Percentiles rank a stretch among this genome's conserved stretches.
Evolutionary conservation across 2,329 filamentous ascomycete genomes (phyloP).

Genomic region (Aspergillus brasiliensis): DNA sequence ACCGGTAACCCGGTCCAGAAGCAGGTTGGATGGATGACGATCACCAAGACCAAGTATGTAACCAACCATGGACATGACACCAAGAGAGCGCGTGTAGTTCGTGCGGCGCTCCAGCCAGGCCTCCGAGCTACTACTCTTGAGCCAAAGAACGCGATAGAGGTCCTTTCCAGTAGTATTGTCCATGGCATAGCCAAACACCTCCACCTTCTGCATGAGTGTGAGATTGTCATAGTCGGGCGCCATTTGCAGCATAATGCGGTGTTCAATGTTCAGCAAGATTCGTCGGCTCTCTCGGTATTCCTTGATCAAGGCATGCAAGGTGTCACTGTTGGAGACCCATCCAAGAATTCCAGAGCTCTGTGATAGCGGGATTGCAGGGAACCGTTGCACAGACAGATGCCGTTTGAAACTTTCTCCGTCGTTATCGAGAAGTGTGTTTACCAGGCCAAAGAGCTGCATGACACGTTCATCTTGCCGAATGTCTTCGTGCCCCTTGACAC

Average conservation of each 20-base stretch:
- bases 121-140: conserved; percentile 98
- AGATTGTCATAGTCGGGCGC: conserved; percentile 98
- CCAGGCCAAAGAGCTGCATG: conserved; percentile 98
- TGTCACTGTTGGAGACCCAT: conserved; percentile 98
- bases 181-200: conserved; percentile 97
- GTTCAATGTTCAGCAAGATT: conserved; percentile 98
- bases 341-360: conserved; percentile 94
- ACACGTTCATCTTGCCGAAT: conserved; percentile 98
- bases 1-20: conserved; percentile 93
- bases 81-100: conserved; percentile 96
- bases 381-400: conserved; percentile 93
- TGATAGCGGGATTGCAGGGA: conserved; percentile 93
- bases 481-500: conserved; percentile 98
- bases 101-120: conserved; percentile 96
- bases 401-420: conserved; percentile 97
- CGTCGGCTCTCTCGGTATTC: conserved; percentile 97
- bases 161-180: conserved; percentile 99
- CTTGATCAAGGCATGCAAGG: conserved; percentile 90
- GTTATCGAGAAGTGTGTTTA: conserved; percentile 90
- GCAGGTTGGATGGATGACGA: conserved; percentile 94
- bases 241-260: conserved; percentile 99
- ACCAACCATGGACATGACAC: conserved; percentile 99
- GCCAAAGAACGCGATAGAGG: conserved; percentile 94
- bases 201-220: conserved; percentile 99
- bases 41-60: conserved; percentile 97